Evolutionary conservation across 345 rosid species (phyloP), one percentile per base, ranked within the genome.

Genomic region (Pistacia integerrima): DNA sequence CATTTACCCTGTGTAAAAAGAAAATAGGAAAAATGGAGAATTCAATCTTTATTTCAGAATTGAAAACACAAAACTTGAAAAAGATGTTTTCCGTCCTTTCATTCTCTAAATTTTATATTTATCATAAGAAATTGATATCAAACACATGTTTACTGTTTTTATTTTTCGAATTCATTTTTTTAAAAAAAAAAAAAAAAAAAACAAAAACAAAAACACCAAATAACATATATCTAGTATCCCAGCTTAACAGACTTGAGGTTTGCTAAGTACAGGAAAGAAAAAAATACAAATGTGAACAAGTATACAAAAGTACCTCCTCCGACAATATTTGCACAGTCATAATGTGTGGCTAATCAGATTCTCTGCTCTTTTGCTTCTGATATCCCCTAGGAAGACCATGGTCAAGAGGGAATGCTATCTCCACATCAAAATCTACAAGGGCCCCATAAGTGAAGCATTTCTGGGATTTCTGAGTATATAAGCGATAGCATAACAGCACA

Each of bases 361-460:
- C 89, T 74, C 77, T 83, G 71, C 90, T 84, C 76, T 82, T 89
- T 85, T 74, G 89, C 76, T 91, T 91, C 62, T 85, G 81, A 76
- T 91, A 91, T 33, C 87, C 89, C 80, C 78, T 87, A 36, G 94
- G 94, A 77, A 88, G 83, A 69, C 88, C 79, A 69, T 74, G 67
- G 77, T 87, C 90, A 72, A 67, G 88, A 52, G 94, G 94, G 35
- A 76, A 91, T 59, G 74, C 89, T 56, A 87, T 85, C 77, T 89
- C 94, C 12, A 25, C 90, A 74, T 89, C 90, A 77, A 91, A 91
- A 70, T 86, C 83, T 79, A 90, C 64, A 59, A 89, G 80, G 80
- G 41, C 88, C 82, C 89, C 90, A 82, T 49, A 87, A 48, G 14
- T 91, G 87, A 51, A 91, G 87, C 91, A 86, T 84, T 79, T 91